Percentiles rank a stretch among this genome's conserved stretches.
phyloP scores from a whole-genome alignment of 2,329 filamentous ascomycete genomes.

The Pseudopithomyces maydicus region DNA sequence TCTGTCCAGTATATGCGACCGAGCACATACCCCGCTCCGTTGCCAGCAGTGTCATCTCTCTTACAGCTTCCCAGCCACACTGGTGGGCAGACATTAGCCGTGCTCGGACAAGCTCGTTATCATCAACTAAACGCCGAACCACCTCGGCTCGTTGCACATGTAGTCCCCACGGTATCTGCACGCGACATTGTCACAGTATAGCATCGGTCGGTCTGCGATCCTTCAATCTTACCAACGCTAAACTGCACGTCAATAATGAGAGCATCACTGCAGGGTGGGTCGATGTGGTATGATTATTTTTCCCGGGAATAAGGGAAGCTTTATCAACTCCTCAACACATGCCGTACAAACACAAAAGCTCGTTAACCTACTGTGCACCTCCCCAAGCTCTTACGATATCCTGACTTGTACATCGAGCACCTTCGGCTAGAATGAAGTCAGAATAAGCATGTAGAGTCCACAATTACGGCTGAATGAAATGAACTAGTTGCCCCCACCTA shows the following conservation, averaged over 20 bases:
- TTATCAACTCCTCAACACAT: too few species aligned
- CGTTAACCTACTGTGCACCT: too few species aligned
- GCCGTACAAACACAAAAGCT: too few species aligned
- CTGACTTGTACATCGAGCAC: not conserved
- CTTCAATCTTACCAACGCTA: too few species aligned
- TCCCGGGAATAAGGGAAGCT: too few species aligned
- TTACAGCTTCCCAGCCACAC: not conserved
- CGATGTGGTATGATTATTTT: too few species aligned
- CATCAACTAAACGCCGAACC: not conserved
- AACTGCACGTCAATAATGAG: too few species aligned
- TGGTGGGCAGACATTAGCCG: not conserved
- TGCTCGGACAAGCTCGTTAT: not conserved
- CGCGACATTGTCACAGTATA: not conserved
- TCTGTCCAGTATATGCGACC: too few species aligned
- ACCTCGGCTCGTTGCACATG: slow-evolving; percentile 4
- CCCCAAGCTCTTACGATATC: too few species aligned
- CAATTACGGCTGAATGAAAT: not conserved
- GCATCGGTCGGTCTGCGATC: too few species aligned
- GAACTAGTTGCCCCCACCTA: not conserved
- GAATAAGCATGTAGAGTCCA: not conserved
- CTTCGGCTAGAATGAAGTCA: not conserved
- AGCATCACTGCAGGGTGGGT: too few species aligned
- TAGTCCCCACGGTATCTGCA: not conserved
- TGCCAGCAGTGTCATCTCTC: not conserved
- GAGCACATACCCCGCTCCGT: not conserved